A percentile compares a stretch with the other conserved stretches of the same genome.
Evolutionary conservation across 129 eudicot species (phyloP).

Genomic region (Helianthus tuberosus): DNA sequence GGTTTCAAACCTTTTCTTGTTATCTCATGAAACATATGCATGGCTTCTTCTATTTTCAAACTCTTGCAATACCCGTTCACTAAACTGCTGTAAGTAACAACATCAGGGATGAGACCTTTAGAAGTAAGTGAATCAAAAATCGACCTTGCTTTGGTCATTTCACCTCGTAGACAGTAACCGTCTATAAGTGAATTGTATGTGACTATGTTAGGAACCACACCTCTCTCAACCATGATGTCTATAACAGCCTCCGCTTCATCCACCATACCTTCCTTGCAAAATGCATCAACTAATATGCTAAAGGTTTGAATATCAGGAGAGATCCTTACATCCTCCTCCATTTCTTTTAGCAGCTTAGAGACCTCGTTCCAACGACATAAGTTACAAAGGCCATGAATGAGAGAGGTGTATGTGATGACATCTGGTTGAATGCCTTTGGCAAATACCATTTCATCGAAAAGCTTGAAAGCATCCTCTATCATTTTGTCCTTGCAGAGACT

Average conservation of each 20-base stretch:
- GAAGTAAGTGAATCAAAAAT: slow-evolving; percentile 19
- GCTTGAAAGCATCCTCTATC: slow-evolving; percentile 28
- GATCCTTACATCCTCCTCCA: slow-evolving; percentile 22
- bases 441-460: slow-evolving; percentile 34
- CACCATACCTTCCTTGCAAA: slow-evolving; percentile 38
- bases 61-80: slow-evolving; percentile 35
- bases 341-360: slow-evolving; percentile 16
- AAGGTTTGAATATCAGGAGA: slow-evolving; percentile 15
- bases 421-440: slow-evolving; percentile 30
- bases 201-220: background rate
- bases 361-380: slow-evolving; percentile 35
- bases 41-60: background rate
- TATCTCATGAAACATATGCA: background rate
- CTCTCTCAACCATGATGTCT: slow-evolving; percentile 2
- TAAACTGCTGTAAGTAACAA: slow-evolving; percentile 20
- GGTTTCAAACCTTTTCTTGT: background rate
- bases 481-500: slow-evolving; percentile 28
- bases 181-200: background rate
- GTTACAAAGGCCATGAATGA: slow-evolving; percentile 30
- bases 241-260: slow-evolving; percentile 31
- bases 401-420: slow-evolving; percentile 1
- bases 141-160: slow-evolving; percentile 22
- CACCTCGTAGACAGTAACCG: slow-evolving; percentile 5
- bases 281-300: slow-evolving; percentile 37
- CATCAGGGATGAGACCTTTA: slow-evolving; percentile 7